phyloP scores from a whole-genome alignment of 2,329 filamentous ascomycete genomes.

The Ascochyta koolunga region DNA sequence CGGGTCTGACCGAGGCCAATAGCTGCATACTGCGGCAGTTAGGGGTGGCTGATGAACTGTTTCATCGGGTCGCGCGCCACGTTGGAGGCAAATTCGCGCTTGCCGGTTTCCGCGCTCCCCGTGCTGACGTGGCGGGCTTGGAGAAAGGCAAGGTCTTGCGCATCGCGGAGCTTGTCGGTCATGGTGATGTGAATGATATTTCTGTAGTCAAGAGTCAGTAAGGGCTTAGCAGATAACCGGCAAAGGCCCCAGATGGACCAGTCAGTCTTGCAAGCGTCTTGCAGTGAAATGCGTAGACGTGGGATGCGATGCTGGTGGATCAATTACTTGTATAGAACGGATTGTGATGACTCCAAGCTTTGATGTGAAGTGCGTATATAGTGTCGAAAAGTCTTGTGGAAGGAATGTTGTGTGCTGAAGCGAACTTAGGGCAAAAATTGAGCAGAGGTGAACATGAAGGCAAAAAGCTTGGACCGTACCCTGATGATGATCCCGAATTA shows the following conservation, averaged over 20 bases:
- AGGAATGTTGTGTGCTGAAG: not conserved
- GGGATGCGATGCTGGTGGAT: not conserved
- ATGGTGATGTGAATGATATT: slow-evolving; percentile 12
- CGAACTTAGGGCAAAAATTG: not conserved
- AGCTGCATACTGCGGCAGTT: slow-evolving; percentile 81
- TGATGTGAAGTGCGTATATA: not conserved
- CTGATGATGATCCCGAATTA: no score
- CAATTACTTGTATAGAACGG: not conserved
- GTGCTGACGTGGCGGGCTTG: slow-evolving; percentile 94
- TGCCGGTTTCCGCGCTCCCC: slow-evolving; percentile 94
- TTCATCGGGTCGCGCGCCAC: slow-evolving; percentile 90
- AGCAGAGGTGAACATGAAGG: not conserved
- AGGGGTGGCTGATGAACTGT: slow-evolving; percentile 84
- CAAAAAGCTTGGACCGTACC: not conserved
- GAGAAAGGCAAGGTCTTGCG: slow-evolving; percentile 93
- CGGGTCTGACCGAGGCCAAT: slow-evolving; percentile 84
- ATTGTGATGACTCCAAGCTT: not conserved
- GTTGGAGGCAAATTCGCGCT: slow-evolving; percentile 94
- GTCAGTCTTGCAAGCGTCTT: not conserved
- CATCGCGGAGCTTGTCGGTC: slow-evolving; percentile 95
- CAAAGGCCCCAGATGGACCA: not conserved
- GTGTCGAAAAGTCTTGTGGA: not conserved
- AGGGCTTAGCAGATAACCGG: no score
- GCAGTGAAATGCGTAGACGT: not conserved
- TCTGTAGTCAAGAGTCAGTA: not conserved